Evolutionary conservation across 2,329 filamentous ascomycete genomes (phyloP).

Genomic region (Graphilbum ipis-grandicollis): DNA sequence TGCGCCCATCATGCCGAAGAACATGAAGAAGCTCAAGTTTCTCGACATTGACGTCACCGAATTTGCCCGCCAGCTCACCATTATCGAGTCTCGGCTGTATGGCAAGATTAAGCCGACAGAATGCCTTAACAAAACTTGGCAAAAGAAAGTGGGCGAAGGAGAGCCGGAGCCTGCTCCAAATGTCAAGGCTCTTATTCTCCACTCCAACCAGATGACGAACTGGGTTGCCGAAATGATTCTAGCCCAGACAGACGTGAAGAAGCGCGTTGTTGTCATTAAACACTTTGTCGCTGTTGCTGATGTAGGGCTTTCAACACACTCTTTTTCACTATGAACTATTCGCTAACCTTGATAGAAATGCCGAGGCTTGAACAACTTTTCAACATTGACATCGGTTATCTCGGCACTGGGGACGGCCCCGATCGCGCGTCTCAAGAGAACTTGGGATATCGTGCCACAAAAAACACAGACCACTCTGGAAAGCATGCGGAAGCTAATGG

Average conservation of each 20-base stretch:
- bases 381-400: slow-evolving; percentile 91
- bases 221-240: slow-evolving; percentile 99
- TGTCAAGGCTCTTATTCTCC: slow-evolving; percentile 87
- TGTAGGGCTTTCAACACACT: slow-evolving; percentile 46
- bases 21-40: slow-evolving; percentile 99
- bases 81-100: slow-evolving; percentile 89
- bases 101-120: slow-evolving; percentile 92
- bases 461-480: slow-evolving; percentile 69
- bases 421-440: slow-evolving; percentile 82
- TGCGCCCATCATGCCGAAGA: slow-evolving; percentile 84
- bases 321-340: no score
- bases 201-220: slow-evolving; percentile 97
- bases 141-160: slow-evolving; percentile 75
- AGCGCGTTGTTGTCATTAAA: slow-evolving; percentile 92
- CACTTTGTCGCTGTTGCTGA: slow-evolving; percentile 95
- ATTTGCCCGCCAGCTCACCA: slow-evolving; percentile 92
- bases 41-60: slow-evolving; percentile 90
- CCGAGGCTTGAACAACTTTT: slow-evolving; percentile 85
- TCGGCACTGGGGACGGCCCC: slow-evolving; percentile 88
- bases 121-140: slow-evolving; percentile 97
- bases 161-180: slow-evolving; percentile 80
- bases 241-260: slow-evolving; percentile 85
- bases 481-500: slow-evolving; percentile 87
- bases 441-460: slow-evolving; percentile 84
- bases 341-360: no score